Base-by-base conservation (phyloP, 306 rosid species). In the Cicer yamashitae region DNA sequence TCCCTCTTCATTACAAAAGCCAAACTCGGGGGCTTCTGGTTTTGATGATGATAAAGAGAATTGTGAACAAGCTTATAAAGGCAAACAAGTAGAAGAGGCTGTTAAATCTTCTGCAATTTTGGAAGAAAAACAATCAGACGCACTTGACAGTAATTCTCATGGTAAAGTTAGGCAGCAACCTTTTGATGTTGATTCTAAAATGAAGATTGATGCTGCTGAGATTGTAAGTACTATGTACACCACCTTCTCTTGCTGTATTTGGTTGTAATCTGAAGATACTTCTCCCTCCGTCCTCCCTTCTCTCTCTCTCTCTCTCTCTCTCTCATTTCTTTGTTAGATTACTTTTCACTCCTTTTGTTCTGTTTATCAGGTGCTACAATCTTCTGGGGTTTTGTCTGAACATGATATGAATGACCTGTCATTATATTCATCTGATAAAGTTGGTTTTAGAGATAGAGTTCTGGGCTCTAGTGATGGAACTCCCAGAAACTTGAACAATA, bases 321-420 rank as follows among this genome's bases (percentile, higher is more conserved):
- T n/a, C 68, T 7, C 7, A 14, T 62, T 40, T 25, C 17, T 8
- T 40, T 22, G 57, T 13, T 45, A 22, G 64, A 40, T 40, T 39
- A 48, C 73, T 68, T 25, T 10, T 74, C 56, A 46, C 37, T 64
- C 30, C 50, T 25, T 67, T 77, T n/a, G 39, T 77, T 54, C 17
- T 75, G 17, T 63, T 73, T 79, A 69, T 52, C 83, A 87, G 91
- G 87, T 43, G 74, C 83, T 71, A 45, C 88, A 75, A 69, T 48
- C 87, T 68, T 86, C 90, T 44, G 89, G 84, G 51, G 81, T 90
- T 73, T 85, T 96, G 75, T 61, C 56, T 67, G 94, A 92, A 76
- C 93, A 79, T 69, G 81, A 96, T 73, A 68, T 71, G 64, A 90
- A 92, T 75, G 90, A 90, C 83, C 70, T 84, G 58, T 74, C 79